phyloP scores from a whole-genome alignment of 192 early-diverging fungal genomes.

The Glomus cerebriforme region DNA sequence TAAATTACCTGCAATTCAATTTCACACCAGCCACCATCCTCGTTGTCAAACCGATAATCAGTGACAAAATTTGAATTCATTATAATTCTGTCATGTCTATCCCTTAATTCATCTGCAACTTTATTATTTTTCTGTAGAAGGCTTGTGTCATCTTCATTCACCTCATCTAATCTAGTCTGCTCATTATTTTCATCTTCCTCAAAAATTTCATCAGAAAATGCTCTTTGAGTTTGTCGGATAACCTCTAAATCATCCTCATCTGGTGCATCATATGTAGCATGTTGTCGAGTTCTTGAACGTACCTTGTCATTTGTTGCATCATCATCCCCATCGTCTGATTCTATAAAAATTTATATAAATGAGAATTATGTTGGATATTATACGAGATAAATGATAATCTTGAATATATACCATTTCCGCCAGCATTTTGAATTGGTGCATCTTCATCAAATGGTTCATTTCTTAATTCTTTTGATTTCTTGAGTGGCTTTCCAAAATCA shows the following conservation, averaged over 20 bases:
- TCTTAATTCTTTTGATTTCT: not conserved
- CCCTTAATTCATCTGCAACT: conserved; percentile 34
- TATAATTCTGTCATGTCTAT: conserved; percentile 29
- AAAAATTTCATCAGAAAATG: conserved; percentile 47
- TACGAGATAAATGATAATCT: not conserved
- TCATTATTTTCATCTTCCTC: conserved; percentile 48
- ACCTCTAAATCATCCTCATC: conserved; percentile 84
- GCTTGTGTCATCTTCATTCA: conserved; percentile 41
- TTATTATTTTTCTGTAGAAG: conserved; percentile 35
- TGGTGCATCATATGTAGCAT: conserved; percentile 76
- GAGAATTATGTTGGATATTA: not conserved
- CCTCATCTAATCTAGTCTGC: conserved; percentile 41
- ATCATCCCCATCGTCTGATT: conserved; percentile 67
- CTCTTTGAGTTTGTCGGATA: conserved; percentile 46
- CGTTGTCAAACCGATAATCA: conserved; percentile 68
- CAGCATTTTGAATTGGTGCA: conserved; percentile 34
- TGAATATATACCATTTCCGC: conserved; percentile 35
- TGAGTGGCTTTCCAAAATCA: not conserved
- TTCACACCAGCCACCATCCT: conserved; percentile 74
- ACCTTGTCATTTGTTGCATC: conserved; percentile 76
- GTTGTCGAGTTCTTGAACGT: conserved; percentile 59
- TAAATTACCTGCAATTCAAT: conserved; percentile 63
- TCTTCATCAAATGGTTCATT: conserved; percentile 10
- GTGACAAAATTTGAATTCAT: conserved; percentile 57
- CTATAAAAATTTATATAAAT: conserved; percentile 12